Evolutionary conservation across 768 basidiomycete genomes (phyloP).

Genomic region (Antrodiella citrinella): DNA sequence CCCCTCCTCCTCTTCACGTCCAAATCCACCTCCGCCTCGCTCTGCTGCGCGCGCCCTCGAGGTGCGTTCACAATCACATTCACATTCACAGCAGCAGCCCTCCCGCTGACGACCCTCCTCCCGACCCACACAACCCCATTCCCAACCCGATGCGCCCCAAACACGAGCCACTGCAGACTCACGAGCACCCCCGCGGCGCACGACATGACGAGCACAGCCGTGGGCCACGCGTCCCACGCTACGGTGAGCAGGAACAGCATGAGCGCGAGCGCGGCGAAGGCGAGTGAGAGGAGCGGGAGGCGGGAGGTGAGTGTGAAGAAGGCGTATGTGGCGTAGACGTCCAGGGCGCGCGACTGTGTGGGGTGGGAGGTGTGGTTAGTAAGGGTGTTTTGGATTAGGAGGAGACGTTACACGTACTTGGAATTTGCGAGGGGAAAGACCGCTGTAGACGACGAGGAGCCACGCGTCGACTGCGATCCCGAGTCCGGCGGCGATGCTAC

Average conservation of each 20-base stretch:
- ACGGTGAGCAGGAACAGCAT: slow-evolving; percentile 54
- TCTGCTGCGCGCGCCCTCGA: not conserved
- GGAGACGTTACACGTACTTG: slow-evolving; percentile 36
- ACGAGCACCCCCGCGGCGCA: slow-evolving; percentile 51
- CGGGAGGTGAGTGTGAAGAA: slow-evolving; percentile 66
- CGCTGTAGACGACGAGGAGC: slow-evolving; percentile 58
- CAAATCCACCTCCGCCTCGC: not conserved
- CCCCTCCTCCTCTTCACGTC: not conserved
- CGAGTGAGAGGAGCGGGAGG: slow-evolving; percentile 54
- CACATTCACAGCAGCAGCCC: not conserved
- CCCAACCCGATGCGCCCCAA: slow-evolving; percentile 28
- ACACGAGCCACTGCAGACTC: slow-evolving; percentile 60
- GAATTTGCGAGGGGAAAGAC: slow-evolving; percentile 43
- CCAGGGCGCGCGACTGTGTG: slow-evolving; percentile 39
- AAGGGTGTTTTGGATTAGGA: not conserved
- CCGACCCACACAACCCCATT: slow-evolving; percentile 13
- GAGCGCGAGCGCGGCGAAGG: slow-evolving; percentile 46
- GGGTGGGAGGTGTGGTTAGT: not conserved
- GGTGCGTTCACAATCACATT: not conserved
- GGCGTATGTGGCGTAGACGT: slow-evolving; percentile 52
- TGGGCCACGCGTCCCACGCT: slow-evolving; percentile 57
- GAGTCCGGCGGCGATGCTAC: slow-evolving; percentile 52
- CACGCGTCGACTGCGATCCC: slow-evolving; percentile 58
- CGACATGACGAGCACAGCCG: slow-evolving; percentile 50
- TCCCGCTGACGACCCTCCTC: not conserved